These are phyloP conservation scores for Echeveria elegans DNA, from an alignment of 164 flowering plant species.

Conservation along the genomic window DNA sequence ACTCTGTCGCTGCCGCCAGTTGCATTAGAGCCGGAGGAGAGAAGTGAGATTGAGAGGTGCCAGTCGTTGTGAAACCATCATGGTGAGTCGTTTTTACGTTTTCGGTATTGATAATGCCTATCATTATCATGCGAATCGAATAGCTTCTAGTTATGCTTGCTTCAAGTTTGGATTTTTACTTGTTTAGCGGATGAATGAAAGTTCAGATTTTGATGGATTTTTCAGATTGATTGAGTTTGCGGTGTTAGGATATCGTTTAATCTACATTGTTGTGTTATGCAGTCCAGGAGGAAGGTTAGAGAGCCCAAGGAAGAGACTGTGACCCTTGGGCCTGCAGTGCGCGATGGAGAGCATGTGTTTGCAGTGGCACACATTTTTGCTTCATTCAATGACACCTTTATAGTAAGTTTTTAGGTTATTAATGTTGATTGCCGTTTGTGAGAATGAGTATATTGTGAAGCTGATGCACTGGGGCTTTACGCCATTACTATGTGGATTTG, in stretches of 20 bases:
- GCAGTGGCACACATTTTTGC: constrained; percentile 2
- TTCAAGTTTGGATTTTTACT: neutral
- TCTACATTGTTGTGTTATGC: neutral
- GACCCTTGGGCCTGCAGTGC: neutral
- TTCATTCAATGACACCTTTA: constrained; percentile 3
- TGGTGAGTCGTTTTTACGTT: neutral
- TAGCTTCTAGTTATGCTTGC: neutral
- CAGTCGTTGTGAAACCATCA: neutral
- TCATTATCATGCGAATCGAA: neutral
- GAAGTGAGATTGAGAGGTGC: too few species aligned
- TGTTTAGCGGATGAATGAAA: neutral
- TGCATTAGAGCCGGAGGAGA: neutral
- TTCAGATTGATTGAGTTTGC: neutral
- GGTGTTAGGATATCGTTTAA: neutral
- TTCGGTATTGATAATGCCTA: neutral
- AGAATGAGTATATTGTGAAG: neutral
- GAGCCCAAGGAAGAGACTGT: constrained; percentile 4
- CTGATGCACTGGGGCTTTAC: neutral
- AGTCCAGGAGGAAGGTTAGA: constrained; percentile 2
- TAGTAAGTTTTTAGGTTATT: neutral
- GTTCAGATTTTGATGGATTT: neutral
- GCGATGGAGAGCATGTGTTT: constrained; percentile 5
- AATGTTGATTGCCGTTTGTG: neutral
- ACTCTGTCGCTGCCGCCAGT: neutral
- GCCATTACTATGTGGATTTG: too few species aligned